Evolutionary conservation across 2,329 filamentous ascomycete genomes (phyloP).

Genomic region (Bipolaris bicolor): DNA sequence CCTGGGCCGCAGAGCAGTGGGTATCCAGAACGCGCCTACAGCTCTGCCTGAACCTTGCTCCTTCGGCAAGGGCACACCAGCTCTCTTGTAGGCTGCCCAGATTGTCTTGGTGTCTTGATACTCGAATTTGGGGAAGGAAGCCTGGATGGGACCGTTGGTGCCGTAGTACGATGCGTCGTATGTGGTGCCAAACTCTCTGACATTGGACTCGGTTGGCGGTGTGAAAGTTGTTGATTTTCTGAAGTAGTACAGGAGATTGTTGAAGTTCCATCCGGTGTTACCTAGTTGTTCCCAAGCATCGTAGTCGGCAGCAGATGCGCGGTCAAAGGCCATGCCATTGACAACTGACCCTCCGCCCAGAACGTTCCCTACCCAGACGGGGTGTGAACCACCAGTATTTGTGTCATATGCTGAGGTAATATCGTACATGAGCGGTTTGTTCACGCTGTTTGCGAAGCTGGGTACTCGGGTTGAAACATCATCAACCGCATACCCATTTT

Average conservation of each 20-base stretch:
- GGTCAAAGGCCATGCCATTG: conserved; percentile 29
- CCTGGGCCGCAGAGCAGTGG: conserved; percentile 29
- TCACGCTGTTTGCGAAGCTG: conserved; percentile 30
- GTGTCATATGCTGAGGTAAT: conserved; percentile 32
- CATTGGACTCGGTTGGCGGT: conserved; percentile 17
- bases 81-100: conserved; percentile 28
- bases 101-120: conserved; percentile 29
- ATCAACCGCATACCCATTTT: conserved; percentile 33
- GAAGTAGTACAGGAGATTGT: conserved; percentile 38
- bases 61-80: conserved; percentile 25
- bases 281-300: conserved; percentile 58
- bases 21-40: conserved; percentile 40
- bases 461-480: conserved; percentile 33
- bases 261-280: conserved; percentile 56
- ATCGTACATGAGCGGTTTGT: conserved; percentile 31
- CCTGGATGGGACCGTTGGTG: conserved; percentile 31
- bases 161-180: conserved; percentile 36
- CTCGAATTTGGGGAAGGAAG: conserved; percentile 36
- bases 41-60: conserved; percentile 38
- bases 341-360: conserved; percentile 48
- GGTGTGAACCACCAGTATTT: conserved; percentile 20
- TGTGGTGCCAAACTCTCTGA: conserved; percentile 30
- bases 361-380: conserved; percentile 32
- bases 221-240: conserved; percentile 40
- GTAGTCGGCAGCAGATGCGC: too few relatives aligned